Evolutionary conservation across 2,329 filamentous ascomycete genomes (phyloP).

Genomic region (Penicillium polonicum): DNA sequence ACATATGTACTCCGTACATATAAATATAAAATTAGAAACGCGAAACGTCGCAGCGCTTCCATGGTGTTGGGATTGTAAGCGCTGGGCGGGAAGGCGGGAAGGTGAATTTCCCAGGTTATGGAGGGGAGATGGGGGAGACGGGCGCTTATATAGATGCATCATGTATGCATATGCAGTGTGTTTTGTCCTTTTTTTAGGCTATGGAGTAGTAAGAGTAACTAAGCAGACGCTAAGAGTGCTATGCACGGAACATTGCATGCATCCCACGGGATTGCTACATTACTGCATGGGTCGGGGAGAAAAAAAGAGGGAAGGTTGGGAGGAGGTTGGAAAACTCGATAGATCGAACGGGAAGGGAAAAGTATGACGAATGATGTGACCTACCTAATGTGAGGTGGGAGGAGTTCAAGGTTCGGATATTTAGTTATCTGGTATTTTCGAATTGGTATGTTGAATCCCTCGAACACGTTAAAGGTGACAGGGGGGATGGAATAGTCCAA

Average conservation of each 20-base stretch:
- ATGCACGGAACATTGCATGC: conserved; percentile 19
- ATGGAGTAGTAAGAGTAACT: neutral
- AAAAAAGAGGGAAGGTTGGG: neutral
- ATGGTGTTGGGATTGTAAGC: conserved; percentile 11
- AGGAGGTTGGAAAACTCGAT: conserved; percentile 11
- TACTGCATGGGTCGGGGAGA: conserved; percentile 2
- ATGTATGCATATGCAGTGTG: conserved; percentile 2
- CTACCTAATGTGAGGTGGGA: conserved; percentile 22
- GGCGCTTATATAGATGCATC: conserved; percentile 24
- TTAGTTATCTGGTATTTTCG: neutral
- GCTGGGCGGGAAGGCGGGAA: conserved; percentile 13
- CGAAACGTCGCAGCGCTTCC: conserved; percentile 3
- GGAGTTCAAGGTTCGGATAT: conserved; percentile 11
- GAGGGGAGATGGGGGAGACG: neutral
- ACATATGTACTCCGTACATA: too few species aligned
- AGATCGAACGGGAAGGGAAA: conserved; percentile 6
- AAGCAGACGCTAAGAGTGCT: neutral
- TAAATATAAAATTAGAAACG: neutral
- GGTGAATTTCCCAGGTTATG: neutral
- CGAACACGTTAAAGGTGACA: conserved; percentile 22
- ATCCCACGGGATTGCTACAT: neutral
- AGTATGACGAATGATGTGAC: conserved; percentile 11
- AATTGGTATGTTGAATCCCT: conserved; percentile 10
- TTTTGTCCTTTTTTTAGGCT: conserved; percentile 16
- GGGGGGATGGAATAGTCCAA: conserved; percentile 18